Evolutionary conservation across 2,329 filamentous ascomycete genomes (phyloP), one percentile per base, ranked within the genome.

Genomic region (Tympanopsis confertula): DNA sequence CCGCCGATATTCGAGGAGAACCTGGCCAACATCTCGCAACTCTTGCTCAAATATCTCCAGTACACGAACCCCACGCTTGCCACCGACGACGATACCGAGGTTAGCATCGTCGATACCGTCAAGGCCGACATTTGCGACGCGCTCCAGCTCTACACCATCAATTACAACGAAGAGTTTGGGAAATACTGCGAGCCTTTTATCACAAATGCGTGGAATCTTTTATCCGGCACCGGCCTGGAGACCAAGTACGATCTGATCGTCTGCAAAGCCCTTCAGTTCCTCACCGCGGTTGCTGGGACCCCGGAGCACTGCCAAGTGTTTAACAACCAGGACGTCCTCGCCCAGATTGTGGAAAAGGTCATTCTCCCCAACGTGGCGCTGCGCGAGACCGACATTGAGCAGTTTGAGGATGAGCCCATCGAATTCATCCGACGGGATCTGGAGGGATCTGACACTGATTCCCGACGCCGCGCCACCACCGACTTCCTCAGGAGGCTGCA

Each of bases 341-440:
- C 78, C 14, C 83, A 94, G 55, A 85, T 98, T 38, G 86, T 95
- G 7, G 87, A 96, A 57, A 94, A 94, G 63, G 91, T 96, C 41
- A 85, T 98, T 40, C 63, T 98, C 45, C 89, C 91, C 7, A 98
- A 96, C 51, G 76, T 98, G 41, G 82, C 83, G 13, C 66, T 98
- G 42, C 78, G 93, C 46, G 91, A 95, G 51, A 91, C 88, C 1
- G 93, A 98, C 47, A 74, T 94, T 39, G 91, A 98, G 57, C 72
- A 94, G 47, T 96, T 98, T 49, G 91, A 98, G 55, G 93, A 98
- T 54, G 93, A 98, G 63, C 91, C 91, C 0, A 98, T 98, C 46
- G 91, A 98, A 58, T 98, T 94, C 55, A 98, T 98, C 52, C 76
- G 91, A 44, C 76, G 87, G 50, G 91, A 98, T 58, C 68, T 98